A percentile compares a stretch with the other conserved stretches of the same genome.
phyloP scores from a whole-genome alignment of 2,329 filamentous ascomycete species.

The Botrytis cinerea region DNA sequence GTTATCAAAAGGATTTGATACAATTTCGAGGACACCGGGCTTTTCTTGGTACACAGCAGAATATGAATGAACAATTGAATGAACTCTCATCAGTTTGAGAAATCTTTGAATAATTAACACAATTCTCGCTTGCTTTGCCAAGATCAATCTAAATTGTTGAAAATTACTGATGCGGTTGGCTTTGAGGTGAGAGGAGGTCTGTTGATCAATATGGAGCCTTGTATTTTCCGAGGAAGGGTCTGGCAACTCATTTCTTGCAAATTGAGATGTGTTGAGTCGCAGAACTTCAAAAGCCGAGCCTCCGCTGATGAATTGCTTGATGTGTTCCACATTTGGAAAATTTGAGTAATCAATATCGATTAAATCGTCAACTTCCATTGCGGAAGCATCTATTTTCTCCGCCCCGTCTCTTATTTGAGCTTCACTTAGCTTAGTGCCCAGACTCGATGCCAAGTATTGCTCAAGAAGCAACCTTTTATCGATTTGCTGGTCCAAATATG shows the following conservation, averaged over 20 bases:
- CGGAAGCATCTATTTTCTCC: neutral
- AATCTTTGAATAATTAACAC: neutral
- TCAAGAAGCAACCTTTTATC: conserved; percentile 14
- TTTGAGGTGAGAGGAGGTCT: too few relatives aligned
- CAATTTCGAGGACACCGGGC: neutral
- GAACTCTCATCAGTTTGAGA: neutral
- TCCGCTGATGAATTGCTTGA: conserved; percentile 1
- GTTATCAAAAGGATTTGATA: neutral
- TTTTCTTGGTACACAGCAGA: neutral
- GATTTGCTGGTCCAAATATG: conserved; percentile 13
- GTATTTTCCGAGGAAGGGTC: too few relatives aligned
- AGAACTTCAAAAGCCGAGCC: neutral
- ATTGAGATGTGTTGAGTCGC: neutral
- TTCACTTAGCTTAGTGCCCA: neutral
- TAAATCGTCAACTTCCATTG: neutral
- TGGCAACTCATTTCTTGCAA: neutral
- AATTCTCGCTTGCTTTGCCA: neutral
- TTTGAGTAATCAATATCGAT: neutral
- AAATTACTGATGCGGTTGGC: too few relatives aligned
- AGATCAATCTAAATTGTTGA: neutral
- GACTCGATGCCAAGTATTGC: conserved; percentile 4
- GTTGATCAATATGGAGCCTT: neutral
- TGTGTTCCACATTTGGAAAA: conserved; percentile 4
- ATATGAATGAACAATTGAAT: neutral
- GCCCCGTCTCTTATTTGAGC: neutral